Evolutionary conservation across 192 early-diverging fungal species (phyloP), one percentile per base, ranked within the genome.

Genomic region (Coemansia sp.): DNA sequence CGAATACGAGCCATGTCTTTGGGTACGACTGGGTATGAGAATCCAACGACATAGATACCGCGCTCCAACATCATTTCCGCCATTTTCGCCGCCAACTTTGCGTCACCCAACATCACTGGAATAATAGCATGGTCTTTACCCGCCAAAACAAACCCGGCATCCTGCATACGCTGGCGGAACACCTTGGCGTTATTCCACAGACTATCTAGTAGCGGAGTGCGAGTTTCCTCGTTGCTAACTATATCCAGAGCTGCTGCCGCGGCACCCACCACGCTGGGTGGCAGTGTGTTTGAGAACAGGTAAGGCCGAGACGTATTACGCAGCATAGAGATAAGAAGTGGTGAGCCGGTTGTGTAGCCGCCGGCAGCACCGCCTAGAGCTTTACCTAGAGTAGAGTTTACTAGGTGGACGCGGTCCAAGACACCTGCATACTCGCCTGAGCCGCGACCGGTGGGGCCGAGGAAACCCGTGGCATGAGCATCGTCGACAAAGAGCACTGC

Each of bases 401-500:
- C 85, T 47, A 87, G 64, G 59, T 87, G 85, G 42, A 87, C 65
- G 67, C 86, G 82, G 38, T 83, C 79, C 40, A 72, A 52, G 58
- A 91, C 86, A 44, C 76, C 84, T 69, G 80, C 88, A 72, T 91
- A 87, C 65, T 92, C 90, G 66, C 86, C 82, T 17, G 89, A 84
- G 40, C 92, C 92, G 10, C 87, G 78, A 1, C 92, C 92, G 8
- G 80, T 82, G 11, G 78, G 49, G 8, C 92, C 92, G 30, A 93
- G 66, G 40, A 89, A 86, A 4, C 92, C 92, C 26, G 91, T 84
- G 9, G 90, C 90, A 30, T 90, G 84, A n/a, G 82, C 85, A 50
- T 93, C 92, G 64, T 93, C 92, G 16, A 93, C 81, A 69, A 93
- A 85, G 55, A 92, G 80, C 6, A 91, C 77, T 64, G 88, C 91